Base-by-base conservation (phyloP, 768 basidiomycete genomes). In the Coprinopsis sp. region DNA sequence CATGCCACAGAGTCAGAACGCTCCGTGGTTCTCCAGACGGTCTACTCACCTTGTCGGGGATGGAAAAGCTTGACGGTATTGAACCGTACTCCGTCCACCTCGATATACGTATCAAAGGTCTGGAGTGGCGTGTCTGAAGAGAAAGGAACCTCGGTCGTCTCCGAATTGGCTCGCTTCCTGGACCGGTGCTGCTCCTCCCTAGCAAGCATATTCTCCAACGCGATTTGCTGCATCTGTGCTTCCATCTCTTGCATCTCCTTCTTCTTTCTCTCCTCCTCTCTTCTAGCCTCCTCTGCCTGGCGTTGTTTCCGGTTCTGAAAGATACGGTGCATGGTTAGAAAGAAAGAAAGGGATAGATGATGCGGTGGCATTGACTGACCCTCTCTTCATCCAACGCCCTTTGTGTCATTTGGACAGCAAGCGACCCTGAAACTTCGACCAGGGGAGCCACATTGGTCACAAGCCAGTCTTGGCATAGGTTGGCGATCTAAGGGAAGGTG, bases 331-430 rank as follows among this genome's bases (percentile, higher is more conserved):
- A 21, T 31, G 10, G 39, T 43, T 13, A 47, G 28, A 7, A 8
- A 33, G 45, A 25, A 51, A 29, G 29, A 24, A 23, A 27, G 2
- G 36, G 24, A 34, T 25, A 18, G n/a, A 45, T 38, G 14, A 25
- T 5, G 13, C n/a, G 27, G 22, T n/a, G n/a, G n/a, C n/a, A n/a
- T 41, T 39, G 28, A 59, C 74, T 43, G 41, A 84, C 87, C 54
- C 69, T 70, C 55, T 88, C 82, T 61, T 84, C 81, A 40, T 87
- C 82, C 51, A 70, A 65, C 0, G 87, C 87, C 24, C 90, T 77
- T 51, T 74, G 77, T 37, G 71, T 82, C 90, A 91, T 91, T 60
- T 91, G 77, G 4, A 78, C 70, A 10, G 89, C 89, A 3, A 92
- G 72, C 0, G 90, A 91, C 13, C 82, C 84, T 11, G 46, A 11